Base-by-base conservation (phyloP, 805 yeast genomes). In the Cyberlindnera mrakii region DNA sequence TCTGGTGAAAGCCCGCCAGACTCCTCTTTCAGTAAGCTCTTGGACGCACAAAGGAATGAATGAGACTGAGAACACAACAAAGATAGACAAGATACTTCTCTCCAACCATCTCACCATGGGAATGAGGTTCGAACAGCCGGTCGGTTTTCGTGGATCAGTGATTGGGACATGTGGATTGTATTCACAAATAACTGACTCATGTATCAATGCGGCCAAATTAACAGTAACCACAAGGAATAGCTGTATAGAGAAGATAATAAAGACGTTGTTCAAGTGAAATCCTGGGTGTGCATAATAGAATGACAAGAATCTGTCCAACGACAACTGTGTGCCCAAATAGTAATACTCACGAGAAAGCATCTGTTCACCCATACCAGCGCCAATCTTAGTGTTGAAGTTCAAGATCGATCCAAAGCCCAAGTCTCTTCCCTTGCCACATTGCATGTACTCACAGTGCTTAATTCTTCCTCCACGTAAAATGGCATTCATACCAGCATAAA, bases 281-380 rank as follows among this genome's bases (percentile, higher is more conserved):
- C 95, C 95, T 1, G 93, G 89, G 55, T 85, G 95, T 2, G 91
- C 95, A 59, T 82, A 85, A 62, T 80, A 85, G 61, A 85, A 85
- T 0, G 91, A 80, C 45, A 85, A 64, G 66, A 85, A 85, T 53
- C 93, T 70, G 57, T 85, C 93, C 48, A 85, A 65, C 2, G 91
- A 88, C 31, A 85, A 66, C 49, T 82, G 87, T 3, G 89, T 80
- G 1, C 90, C 85, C 48, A 85, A 68, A 57, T 85, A 84, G 61
- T 77, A 85, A 62, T 85, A 85, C 59, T 85, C 95, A 53, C 95
- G 71, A 4, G 91, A 84, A 44, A 85, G 70, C 77, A 84, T 79
- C 58, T 85, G 95, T 57, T 85, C 95, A 38, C 93, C 91, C 95
- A 85, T 85, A 46, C 93, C 95, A 42, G 93, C 87, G 37, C 95